Conservation (phyloP, 106 monocot genomes). For the Phalaenopsis aphrodite region DNA sequence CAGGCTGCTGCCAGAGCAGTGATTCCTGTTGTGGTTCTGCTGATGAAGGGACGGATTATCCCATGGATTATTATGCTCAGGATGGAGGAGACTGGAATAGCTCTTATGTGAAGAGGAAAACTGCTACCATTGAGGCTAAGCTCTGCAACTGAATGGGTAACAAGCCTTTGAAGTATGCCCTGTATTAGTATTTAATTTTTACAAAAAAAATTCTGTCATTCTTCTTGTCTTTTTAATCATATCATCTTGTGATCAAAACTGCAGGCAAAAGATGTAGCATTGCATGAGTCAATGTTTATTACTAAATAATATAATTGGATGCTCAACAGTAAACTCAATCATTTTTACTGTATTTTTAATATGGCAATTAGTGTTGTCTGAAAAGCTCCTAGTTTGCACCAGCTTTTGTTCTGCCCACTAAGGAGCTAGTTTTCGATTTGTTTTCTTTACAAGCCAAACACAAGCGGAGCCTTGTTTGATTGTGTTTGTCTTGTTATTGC, state of each 20-base stretch:
- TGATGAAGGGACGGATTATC: constrained; percentile 51
- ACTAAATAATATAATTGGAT: too few relatives aligned
- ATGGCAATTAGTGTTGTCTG: too few relatives aligned
- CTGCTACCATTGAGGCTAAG: constrained; percentile 14
- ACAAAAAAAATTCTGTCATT: not conserved
- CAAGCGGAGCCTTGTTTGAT: too few relatives aligned
- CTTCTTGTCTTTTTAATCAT: not conserved
- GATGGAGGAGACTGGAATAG: constrained; percentile 99
- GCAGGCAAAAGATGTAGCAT: not conserved
- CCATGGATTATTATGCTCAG: constrained; percentile 98
- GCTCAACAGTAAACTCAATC: too few relatives aligned
- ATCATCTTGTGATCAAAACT: not conserved
- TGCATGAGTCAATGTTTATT: not conserved
- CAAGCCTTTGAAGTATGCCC: not conserved
- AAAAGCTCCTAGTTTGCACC: too few relatives aligned
- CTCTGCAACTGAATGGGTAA: not conserved
- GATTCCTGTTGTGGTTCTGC: constrained; percentile 13
- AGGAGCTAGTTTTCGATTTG: too few relatives aligned
- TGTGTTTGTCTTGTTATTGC: too few relatives aligned
- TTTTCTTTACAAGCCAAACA: too few relatives aligned
- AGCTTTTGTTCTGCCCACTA: too few relatives aligned
- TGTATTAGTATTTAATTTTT: constrained; percentile 5
- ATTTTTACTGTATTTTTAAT: too few relatives aligned
- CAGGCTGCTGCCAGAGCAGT: constrained; percentile 15
- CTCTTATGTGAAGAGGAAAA: constrained; percentile 58